These are phyloP conservation scores for Hansfordia pulvinata DNA, from an alignment of 2,329 filamentous ascomycete genomes.

Conservation along the genomic window DNA sequence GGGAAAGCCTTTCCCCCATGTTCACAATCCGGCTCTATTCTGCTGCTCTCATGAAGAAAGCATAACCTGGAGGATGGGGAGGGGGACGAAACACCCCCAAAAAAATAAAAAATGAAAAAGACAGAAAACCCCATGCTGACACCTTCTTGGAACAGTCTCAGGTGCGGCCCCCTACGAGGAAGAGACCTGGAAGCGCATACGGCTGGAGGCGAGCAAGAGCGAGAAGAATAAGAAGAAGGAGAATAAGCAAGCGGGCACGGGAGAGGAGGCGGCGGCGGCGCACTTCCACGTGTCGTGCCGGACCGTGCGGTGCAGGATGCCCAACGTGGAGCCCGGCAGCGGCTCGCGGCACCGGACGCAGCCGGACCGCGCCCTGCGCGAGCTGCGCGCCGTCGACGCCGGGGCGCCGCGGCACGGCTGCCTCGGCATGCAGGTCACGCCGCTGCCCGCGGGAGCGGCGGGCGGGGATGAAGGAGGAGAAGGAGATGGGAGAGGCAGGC, in stretches of 20 bases:
- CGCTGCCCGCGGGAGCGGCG: slow-evolving; percentile 27
- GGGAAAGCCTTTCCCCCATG: no score
- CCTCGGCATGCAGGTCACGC: slow-evolving; percentile 53
- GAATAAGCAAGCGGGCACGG: no score
- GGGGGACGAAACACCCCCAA: no score
- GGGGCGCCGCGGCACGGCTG: slow-evolving; percentile 43
- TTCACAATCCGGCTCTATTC: no score
- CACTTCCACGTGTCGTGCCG: slow-evolving; percentile 46
- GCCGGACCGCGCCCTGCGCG: slow-evolving; percentile 44
- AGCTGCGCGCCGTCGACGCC: slow-evolving; percentile 44
- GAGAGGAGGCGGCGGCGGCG: no score
- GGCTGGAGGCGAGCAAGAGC: slow-evolving; percentile 6
- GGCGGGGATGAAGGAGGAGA: slow-evolving; percentile 12
- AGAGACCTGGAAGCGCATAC: slow-evolving; percentile 53
- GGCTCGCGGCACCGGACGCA: slow-evolving; percentile 41
- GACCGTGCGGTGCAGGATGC: slow-evolving; percentile 58
- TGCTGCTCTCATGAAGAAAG: no score
- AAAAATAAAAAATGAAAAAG: no score
- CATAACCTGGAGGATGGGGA: no score
- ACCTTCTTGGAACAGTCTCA: slow-evolving; percentile 28
- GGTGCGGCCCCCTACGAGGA: slow-evolving; percentile 53
- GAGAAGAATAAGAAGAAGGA: no score
- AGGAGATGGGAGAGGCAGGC: no score
- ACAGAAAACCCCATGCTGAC: neutral
- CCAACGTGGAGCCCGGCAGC: slow-evolving; percentile 52